Base-by-base conservation (phyloP, 371 early-diverging fungal species). In the Mortierella sp. region DNA sequence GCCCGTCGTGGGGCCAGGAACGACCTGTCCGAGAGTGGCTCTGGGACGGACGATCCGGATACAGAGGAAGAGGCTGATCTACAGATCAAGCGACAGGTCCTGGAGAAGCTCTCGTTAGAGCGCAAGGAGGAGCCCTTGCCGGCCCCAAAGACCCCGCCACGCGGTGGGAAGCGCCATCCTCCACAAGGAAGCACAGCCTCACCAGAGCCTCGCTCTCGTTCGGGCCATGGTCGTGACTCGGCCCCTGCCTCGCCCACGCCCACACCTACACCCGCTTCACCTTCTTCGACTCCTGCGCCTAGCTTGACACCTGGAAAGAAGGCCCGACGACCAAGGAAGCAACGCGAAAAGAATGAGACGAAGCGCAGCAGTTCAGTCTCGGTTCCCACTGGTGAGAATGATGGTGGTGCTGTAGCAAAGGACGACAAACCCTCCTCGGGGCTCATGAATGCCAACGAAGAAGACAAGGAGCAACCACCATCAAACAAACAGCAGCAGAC, bases 41-140 rank as follows among this genome's bases (percentile, higher is more conserved):
- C 72, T 7, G 79, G 69, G 1, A 76, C 65, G 29, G 76, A 72
- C 57, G 72, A 72, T 29, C 72, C 73, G 0, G 79, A 77, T 48
- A 58, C 79, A 9, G 79, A 77, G 21, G 79, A 77, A 25, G 79
- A 77, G 45, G 69, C 72, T 4, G 79, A 77, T 37, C 60, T 72
- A 37, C 72, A 68, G 57, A 60, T 72, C 59, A 77, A 77, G 56
- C 64, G 62, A 48, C 47, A 68, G 50, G 70, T 72, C 11, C 73
- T 77, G 46, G 72, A 77, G 55, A 77, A 69, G 53, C 60, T 77
- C 14, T 72, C 79, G 52, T 51, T 77, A 51, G 79, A 77, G 23
- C 67, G 70, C 59, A 66, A 70, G 50, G 70, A 66, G 3, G 69
- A 65, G 28, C 62, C 21, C 7, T 29, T 9, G 46, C 60, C 60